phyloP scores from a whole-genome alignment of 2,329 filamentous ascomycete species.

The Lachnellula suecica region DNA sequence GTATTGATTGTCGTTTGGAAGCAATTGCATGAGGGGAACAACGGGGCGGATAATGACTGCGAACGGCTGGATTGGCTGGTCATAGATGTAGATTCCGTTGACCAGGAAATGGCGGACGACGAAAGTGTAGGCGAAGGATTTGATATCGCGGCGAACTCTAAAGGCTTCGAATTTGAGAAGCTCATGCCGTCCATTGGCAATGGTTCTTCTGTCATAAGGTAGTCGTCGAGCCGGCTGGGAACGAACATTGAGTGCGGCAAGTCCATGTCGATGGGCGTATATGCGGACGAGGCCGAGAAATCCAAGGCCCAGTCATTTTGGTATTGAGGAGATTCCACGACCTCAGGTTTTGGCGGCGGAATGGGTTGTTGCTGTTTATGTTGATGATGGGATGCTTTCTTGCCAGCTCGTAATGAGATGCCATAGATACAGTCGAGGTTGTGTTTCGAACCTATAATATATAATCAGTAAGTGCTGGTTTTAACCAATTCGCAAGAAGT shows the following conservation, averaged over 20 bases:
- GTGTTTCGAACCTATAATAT: background rate
- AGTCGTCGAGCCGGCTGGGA: background rate
- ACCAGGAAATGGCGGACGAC: background rate
- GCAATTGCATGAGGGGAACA: background rate
- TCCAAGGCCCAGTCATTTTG: background rate
- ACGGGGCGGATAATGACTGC: background rate
- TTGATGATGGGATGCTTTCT: background rate
- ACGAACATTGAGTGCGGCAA: background rate
- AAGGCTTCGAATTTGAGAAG: background rate
- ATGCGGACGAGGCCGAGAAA: background rate
- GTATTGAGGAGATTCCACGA: background rate
- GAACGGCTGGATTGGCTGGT: background rate
- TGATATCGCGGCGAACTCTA: background rate
- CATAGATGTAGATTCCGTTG: background rate
- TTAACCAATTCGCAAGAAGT: background rate
- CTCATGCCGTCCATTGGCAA: background rate
- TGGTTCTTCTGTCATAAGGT: background rate
- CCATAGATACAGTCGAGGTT: background rate
- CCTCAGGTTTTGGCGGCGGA: background rate
- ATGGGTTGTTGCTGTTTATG: background rate
- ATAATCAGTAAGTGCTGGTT: background rate
- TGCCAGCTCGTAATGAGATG: background rate
- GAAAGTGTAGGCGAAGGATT: background rate
- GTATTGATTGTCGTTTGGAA: background rate
- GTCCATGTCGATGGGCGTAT: background rate